Percentiles rank a stretch among this genome's conserved stretches.
Evolutionary conservation across 2,329 filamentous ascomycete genomes (phyloP).

Genomic region (Botrytis porri): DNA sequence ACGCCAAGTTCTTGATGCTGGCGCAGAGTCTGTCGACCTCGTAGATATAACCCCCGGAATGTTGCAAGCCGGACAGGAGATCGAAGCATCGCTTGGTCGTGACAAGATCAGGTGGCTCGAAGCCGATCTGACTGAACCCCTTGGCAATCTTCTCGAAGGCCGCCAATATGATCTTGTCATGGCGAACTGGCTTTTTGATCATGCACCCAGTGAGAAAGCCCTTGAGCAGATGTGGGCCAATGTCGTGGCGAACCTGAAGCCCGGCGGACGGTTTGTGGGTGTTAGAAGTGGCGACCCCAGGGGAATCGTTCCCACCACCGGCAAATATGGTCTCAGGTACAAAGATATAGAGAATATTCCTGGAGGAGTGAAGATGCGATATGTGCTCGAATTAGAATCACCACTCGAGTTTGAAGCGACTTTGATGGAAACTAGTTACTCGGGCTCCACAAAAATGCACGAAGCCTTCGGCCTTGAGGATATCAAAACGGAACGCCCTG

Average conservation of each 20-base stretch:
- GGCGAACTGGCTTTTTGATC: background rate
- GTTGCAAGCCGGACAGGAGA: background rate
- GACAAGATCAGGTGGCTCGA: background rate
- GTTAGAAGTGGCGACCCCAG: background rate
- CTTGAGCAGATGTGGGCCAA: background rate
- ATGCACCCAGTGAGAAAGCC: background rate
- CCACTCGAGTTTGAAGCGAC: background rate
- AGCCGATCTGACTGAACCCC: background rate
- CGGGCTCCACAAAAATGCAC: background rate
- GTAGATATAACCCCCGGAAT: background rate
- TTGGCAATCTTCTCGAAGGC: background rate
- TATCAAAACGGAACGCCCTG: background rate
- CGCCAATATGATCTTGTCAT: background rate
- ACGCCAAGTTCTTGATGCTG: background rate
- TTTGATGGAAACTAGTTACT: background rate
- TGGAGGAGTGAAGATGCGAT: background rate
- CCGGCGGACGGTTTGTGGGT: background rate
- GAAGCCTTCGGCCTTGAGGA: background rate
- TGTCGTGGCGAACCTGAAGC: background rate
- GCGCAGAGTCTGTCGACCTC: background rate
- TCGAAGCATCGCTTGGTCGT: background rate
- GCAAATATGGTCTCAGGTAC: background rate
- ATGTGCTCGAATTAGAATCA: background rate
- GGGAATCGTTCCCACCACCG: background rate
- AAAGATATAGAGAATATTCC: background rate